Evolutionary conservation across 768 basidiomycete species (phyloP).

Genomic region (Rhodosporidiobolus odoratus): DNA sequence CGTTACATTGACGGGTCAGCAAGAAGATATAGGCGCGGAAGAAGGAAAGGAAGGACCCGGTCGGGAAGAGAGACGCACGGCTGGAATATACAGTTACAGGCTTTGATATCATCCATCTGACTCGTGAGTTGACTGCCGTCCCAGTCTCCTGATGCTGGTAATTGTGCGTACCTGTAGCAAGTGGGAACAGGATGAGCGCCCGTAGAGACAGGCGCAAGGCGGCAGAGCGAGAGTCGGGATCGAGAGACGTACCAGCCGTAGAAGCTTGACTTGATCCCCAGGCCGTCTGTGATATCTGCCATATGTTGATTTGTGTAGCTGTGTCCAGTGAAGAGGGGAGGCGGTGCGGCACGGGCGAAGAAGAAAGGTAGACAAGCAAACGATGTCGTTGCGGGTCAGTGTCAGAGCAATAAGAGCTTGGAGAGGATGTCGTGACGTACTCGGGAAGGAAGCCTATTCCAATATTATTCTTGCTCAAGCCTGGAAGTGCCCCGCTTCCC

Average conservation of each 20-base stretch:
- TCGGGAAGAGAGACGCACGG: not conserved
- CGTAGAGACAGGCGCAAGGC: not conserved
- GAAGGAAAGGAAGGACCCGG: not conserved
- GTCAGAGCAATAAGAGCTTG: no score
- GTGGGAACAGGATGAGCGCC: not conserved
- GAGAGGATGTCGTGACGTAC: no score
- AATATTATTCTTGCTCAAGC: not conserved
- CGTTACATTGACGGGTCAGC: not conserved
- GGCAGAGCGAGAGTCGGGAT: not conserved
- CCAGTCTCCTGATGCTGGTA: constrained; percentile 22
- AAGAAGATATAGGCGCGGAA: not conserved
- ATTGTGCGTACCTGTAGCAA: constrained; percentile 8
- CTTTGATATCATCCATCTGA: constrained; percentile 30
- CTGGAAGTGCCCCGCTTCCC: no score
- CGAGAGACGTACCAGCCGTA: constrained; percentile 3
- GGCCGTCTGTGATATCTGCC: constrained; percentile 14
- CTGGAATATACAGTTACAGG: constrained; percentile 31
- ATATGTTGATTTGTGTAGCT: constrained; percentile 13
- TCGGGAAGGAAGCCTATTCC: constrained; percentile 30
- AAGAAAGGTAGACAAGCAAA: not conserved
- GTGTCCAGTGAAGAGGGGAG: not conserved
- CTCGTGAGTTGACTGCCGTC: constrained; percentile 12
- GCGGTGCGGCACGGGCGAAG: not conserved
- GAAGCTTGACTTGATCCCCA: constrained; percentile 14
- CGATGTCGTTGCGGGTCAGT: no score